Percentiles rank a stretch among this genome's conserved stretches.
These are phyloP conservation scores for Naganishia onofrii DNA, from an alignment of 768 basidiomycete genomes.

Conservation along the genomic window DNA sequence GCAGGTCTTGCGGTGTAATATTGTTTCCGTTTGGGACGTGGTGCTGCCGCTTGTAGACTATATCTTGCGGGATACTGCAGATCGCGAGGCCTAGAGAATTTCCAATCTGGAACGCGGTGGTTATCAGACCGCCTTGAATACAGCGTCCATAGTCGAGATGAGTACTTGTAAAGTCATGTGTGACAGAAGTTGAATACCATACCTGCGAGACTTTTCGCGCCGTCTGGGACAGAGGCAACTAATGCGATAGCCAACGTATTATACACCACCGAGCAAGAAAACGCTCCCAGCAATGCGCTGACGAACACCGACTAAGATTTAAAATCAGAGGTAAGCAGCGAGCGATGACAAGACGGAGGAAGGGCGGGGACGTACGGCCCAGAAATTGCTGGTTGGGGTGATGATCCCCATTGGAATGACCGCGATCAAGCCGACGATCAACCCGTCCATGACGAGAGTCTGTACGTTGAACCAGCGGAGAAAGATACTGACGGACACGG, in stretches of 20 bases:
- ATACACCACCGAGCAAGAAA: slow-evolving; percentile 1
- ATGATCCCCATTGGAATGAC: not conserved
- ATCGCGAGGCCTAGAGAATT: slow-evolving; percentile 1
- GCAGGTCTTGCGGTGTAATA: not conserved
- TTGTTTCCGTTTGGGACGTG: not conserved
- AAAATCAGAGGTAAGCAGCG: too few species aligned
- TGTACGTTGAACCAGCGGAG: not conserved
- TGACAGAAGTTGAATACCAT: not conserved
- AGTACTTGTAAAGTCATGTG: not conserved
- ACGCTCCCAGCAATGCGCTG: not conserved
- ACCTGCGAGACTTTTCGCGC: slow-evolving; percentile 9
- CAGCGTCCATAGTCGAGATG: too few species aligned
- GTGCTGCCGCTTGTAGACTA: not conserved
- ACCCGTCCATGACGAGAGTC: not conserved
- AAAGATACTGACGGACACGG: not conserved
- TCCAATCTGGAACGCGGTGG: slow-evolving; percentile 12
- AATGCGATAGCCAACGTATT: not conserved
- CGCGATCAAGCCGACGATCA: not conserved
- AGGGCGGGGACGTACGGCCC: not conserved
- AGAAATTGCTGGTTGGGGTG: not conserved
- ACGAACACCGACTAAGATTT: not conserved
- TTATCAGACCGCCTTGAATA: not conserved
- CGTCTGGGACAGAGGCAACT: not conserved
- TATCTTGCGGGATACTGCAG: slow-evolving; percentile 10
- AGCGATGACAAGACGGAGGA: not conserved